phyloP scores from a whole-genome alignment of 2,329 filamentous ascomycete genomes.

The Penicillium sp. region DNA sequence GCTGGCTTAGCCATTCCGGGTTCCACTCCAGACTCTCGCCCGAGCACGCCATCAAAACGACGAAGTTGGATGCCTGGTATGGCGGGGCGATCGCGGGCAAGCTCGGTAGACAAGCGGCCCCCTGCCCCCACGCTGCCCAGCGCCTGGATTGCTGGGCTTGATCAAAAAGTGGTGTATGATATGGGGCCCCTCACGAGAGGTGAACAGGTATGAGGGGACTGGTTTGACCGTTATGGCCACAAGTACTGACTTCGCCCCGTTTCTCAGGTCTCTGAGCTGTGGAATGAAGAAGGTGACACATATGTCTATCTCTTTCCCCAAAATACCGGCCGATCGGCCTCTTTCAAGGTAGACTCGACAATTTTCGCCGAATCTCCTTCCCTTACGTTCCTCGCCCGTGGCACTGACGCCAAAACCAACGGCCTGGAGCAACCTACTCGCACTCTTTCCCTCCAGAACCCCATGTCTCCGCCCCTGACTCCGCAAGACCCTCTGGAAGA shows the following conservation, averaged over 20 bases:
- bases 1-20: conserved; percentile 35
- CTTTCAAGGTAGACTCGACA: conserved; percentile 61
- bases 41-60: conserved; percentile 39
- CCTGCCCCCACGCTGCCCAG: conserved; percentile 34
- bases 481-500: conserved; percentile 33
- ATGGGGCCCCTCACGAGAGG: conserved; percentile 50
- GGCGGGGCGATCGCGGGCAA: conserved; percentile 36
- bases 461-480: conserved; percentile 31
- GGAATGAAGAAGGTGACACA: conserved; percentile 63
- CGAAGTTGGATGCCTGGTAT: conserved; percentile 47
- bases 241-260: background rate
- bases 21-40: conserved; percentile 33
- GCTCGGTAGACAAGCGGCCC: conserved; percentile 32
- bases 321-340: conserved; percentile 55
- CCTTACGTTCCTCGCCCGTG: conserved; percentile 56
- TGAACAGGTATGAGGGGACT: conserved; percentile 45
- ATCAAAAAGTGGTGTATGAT: conserved; percentile 57
- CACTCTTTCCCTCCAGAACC: conserved; percentile 31
- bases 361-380: conserved; percentile 57
- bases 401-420: conserved; percentile 48
- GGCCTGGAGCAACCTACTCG: conserved; percentile 29
- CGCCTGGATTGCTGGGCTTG: conserved; percentile 60
- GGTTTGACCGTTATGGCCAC: background rate
- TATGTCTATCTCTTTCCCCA: conserved; percentile 62
- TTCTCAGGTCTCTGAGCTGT: conserved; percentile 55